Evolutionary conservation across 176 grass and related monocot genomes (phyloP), one percentile per base, ranked within the genome.

Genomic region (Phoenix roebelenii): DNA sequence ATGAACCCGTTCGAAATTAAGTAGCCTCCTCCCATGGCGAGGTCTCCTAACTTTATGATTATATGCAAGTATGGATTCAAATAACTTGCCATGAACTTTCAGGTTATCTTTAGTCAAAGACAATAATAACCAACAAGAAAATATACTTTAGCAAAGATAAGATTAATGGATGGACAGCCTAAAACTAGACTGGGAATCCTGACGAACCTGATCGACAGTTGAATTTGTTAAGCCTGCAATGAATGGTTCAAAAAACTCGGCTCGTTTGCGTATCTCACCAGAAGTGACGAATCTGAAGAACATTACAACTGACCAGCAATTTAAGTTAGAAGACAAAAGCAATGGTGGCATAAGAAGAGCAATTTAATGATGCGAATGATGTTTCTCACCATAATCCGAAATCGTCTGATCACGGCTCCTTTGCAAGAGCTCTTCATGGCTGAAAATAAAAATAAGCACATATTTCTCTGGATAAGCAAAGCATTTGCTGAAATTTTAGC

Each of bases 221-320:
- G 67, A 77, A 78, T 78, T 74, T 78, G 77, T 79, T 74, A 90
- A 76, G 26, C 81, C 93, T 60, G 76, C 72, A 72, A 98, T 75
- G 72, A 92, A 98, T 74, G 93, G 93, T 60, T 85, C 79, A 64
- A 92, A 98, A 74, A 92, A 98, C 23, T 89, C 93, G 18, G 88
- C 74, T 66, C 88, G 82, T 53, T 72, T 92, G 71, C 89, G 87
- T 70, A 98, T 83, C 68, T 85, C 84, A 68, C 87, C 84, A 60
- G 93, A 88, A 70, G 88, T 85, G 48, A 89, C 76, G 80, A 98
- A 98, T 86, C 88, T 88, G 63, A 98, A 92, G 76, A 98, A 98
- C 93, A 98, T 98, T 58, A 98, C 93, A 75, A 74, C 93, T 98
- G 58, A 39, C 16, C 25, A 72, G n/a, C 25, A 48, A 53, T 54